Conservation (phyloP, 352 stramenopile species). For the Globisporangium cylindrosporum region DNA sequence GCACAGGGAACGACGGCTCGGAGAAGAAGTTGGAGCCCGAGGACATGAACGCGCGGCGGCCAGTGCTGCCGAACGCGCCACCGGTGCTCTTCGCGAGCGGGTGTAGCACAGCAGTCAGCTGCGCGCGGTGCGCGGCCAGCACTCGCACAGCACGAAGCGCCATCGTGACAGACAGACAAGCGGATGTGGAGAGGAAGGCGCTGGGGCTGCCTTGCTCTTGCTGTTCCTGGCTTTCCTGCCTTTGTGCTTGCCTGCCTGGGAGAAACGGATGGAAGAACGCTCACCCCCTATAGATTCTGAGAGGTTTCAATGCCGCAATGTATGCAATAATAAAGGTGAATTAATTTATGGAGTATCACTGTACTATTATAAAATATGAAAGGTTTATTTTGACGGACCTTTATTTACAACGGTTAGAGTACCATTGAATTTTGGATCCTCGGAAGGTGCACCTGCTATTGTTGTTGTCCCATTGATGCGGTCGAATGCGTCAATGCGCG, state of each 20-base stretch:
- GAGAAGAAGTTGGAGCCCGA: constrained; percentile 65
- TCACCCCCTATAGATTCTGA: constrained; percentile 8
- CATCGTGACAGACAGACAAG: constrained; percentile 7
- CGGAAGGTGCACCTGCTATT: neutral
- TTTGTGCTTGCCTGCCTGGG: constrained; percentile 6
- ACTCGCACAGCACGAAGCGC: constrained; percentile 21
- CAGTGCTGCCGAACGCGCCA: neutral
- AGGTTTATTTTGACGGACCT: neutral
- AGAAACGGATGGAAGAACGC: constrained; percentile 27
- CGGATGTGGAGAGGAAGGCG: neutral
- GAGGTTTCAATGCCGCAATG: neutral
- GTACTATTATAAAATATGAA: neutral
- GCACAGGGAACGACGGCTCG: constrained; percentile 60
- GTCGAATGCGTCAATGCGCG: neutral
- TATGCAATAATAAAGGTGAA: neutral
- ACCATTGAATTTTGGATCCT: neutral
- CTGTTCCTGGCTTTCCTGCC: constrained; percentile 3
- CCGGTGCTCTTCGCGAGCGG: constrained; percentile 13
- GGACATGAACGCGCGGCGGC: constrained; percentile 66
- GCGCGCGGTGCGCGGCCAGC: constrained; percentile 17
- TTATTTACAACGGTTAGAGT: neutral
- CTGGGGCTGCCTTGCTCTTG: neutral
- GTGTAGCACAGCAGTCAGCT: constrained; percentile 5
- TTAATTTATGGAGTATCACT: neutral
- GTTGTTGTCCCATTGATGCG: neutral